Conservation (phyloP, 768 basidiomycete species). For the Russula dissimulans region DNA sequence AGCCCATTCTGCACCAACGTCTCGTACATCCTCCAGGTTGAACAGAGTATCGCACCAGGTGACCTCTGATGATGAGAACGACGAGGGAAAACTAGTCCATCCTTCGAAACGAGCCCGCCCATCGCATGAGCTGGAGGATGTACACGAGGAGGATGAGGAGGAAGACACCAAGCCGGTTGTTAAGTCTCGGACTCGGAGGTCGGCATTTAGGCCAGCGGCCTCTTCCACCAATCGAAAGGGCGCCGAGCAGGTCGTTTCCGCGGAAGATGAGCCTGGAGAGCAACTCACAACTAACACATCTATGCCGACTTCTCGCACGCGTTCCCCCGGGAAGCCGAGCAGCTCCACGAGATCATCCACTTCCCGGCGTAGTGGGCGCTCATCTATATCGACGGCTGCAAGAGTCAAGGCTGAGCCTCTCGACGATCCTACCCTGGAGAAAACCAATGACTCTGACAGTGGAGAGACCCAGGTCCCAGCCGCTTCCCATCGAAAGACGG, state of each 20-base stretch:
- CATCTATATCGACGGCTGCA: constrained; percentile 11
- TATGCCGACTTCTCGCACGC: constrained; percentile 5
- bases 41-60: not conserved
- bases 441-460: not conserved
- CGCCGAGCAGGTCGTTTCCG: not conserved
- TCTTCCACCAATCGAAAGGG: not conserved
- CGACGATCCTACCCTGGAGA: constrained; percentile 13
- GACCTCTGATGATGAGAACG: constrained; percentile 6
- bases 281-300: not conserved
- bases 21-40: constrained; percentile 11
- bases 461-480: not conserved
- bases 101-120: constrained; percentile 14
- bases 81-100: constrained; percentile 11
- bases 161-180: constrained; percentile 9
- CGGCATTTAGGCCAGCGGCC: not conserved
- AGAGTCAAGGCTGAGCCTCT: constrained; percentile 11
- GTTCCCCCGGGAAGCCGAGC: not conserved
- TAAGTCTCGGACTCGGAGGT: not conserved
- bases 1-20: not conserved
- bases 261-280: constrained; percentile 4
- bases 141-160: constrained; percentile 17
- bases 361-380: constrained; percentile 14
- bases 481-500: not conserved
- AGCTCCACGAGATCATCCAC: constrained; percentile 1
- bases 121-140: constrained; percentile 11